Evolutionary conservation across 2,329 filamentous ascomycete genomes (phyloP), one percentile per base, ranked within the genome.

Genomic region (Fusarium kyushuense): DNA sequence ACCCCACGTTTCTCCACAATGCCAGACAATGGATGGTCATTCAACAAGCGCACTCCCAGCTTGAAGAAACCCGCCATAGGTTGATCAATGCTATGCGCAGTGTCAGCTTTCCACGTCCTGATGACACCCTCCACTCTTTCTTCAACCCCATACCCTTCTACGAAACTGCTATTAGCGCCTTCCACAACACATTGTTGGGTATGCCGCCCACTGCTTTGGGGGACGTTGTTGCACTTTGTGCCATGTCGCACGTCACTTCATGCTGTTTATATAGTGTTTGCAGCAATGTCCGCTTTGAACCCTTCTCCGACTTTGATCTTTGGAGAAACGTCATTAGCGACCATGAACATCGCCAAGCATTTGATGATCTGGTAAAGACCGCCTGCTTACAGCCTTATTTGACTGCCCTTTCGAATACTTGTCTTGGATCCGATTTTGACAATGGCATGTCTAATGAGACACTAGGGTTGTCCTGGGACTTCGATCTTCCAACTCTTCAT

Each of bases 41-140:
- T 1, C 10, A 21, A 0, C 0, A 2, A 0, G 7, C 52, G 7
- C 13, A 10, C 4, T 0, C 1, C 1, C 16, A 21, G 9, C 10
- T 58, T 1, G 13, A 58, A 3, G 23, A 3, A 6, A 6, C 2
- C 5, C 23, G 16, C 2, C 2, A 6, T 0, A 7, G 3, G 2
- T 17, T 48, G 1, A 0, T 16, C 2, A 2, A 10, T n/a, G 19
- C 3, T 10, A 12, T 2, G 5, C 14, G 5, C 1, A 7, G 2
- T 1, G n/a, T 40, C 1, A 9, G 2, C 3, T 10, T 48, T 0
- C 0, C 0, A 13, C n/a, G 8, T 2, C 5, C 17, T 6, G 40
- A 51, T 7, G 4, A 17, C 8, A 2, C 4, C 29, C 33, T 63
- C 0, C 2, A 27, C 7, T 47, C 14, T 1, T 55, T 30, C 1